Evolutionary conservation across 495 filamentous ascomycete species (phyloP).

Genomic region (Aspergillus nanangensis): DNA sequence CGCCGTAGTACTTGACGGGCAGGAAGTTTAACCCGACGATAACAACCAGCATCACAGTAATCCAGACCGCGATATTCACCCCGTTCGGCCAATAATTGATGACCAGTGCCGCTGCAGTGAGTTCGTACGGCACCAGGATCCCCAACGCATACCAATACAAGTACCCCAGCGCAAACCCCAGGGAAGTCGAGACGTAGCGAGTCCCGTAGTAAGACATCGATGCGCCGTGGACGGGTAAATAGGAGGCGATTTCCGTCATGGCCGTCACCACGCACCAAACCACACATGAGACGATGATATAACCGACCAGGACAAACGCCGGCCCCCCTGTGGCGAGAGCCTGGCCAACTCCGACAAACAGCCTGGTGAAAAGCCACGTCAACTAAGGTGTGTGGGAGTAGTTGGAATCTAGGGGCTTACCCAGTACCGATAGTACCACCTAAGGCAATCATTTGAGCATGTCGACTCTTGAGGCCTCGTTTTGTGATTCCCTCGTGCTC

Average conservation of each 20-base stretch:
- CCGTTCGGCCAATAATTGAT: slow-evolving; percentile 60
- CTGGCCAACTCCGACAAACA: slow-evolving; percentile 46
- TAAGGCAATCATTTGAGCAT: slow-evolving; percentile 57
- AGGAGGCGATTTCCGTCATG: slow-evolving; percentile 54
- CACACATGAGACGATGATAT: slow-evolving; percentile 43
- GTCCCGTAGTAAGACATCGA: slow-evolving; percentile 45
- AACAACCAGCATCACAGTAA: slow-evolving; percentile 62
- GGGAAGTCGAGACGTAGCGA: slow-evolving; percentile 47
- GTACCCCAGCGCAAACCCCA: slow-evolving; percentile 55
- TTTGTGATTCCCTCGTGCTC: slow-evolving; percentile 13
- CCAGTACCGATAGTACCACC: slow-evolving; percentile 62
- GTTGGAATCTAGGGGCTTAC: not conserved
- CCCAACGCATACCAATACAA: slow-evolving; percentile 49
- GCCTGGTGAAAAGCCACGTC: not conserved
- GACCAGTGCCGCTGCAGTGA: slow-evolving; percentile 61
- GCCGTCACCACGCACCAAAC: slow-evolving; percentile 52
- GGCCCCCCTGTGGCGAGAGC: slow-evolving; percentile 52
- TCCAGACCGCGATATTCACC: slow-evolving; percentile 50
- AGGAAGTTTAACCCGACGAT: slow-evolving; percentile 63
- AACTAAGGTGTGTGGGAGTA: not conserved
- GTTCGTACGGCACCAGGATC: slow-evolving; percentile 58
- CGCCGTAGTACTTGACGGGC: slow-evolving; percentile 61
- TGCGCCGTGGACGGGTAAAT: slow-evolving; percentile 46
- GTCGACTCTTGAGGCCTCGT: slow-evolving; percentile 37
- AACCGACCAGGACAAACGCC: slow-evolving; percentile 56